Conservation (phyloP, 139 green algal species). For the Desmodesmus armatus region DNA sequence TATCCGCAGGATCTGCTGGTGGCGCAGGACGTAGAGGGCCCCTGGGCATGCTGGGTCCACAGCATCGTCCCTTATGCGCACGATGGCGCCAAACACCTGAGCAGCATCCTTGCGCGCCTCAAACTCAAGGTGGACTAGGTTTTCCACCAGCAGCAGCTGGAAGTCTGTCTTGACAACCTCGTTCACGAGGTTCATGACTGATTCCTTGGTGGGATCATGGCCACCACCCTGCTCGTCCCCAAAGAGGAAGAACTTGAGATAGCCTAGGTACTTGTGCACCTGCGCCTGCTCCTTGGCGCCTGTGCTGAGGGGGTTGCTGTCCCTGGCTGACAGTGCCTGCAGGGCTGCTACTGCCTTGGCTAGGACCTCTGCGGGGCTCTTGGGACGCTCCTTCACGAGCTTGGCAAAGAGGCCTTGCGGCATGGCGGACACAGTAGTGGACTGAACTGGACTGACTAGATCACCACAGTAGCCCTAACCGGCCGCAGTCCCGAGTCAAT, state of each 20-base stretch:
- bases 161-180: conserved; percentile 73
- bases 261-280: conserved; percentile 59
- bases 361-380: conserved; percentile 15
- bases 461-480: no score
- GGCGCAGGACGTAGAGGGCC: conserved; percentile 69
- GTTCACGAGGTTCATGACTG: conserved; percentile 64
- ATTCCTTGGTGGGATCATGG: conserved; percentile 69
- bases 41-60: conserved; percentile 64
- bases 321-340: not conserved
- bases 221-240: conserved; percentile 76
- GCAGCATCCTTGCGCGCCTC: conserved; percentile 89
- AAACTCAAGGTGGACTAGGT: conserved; percentile 85
- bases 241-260: conserved; percentile 79
- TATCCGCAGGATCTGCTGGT: conserved; percentile 70
- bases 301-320: not conserved
- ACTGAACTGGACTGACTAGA: no score
- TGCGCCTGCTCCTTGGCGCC: conserved; percentile 38
- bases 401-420: conserved; percentile 42
- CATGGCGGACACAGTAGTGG: no score
- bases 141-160: conserved; percentile 69
- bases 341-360: conserved; percentile 17
- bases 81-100: conserved; percentile 75
- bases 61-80: conserved; percentile 77
- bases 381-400: conserved; percentile 26
- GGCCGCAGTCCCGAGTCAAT: no score